Evolutionary conservation across 148 eudicot genomes (phyloP).

Genomic region (Suaeda aralocaspica): DNA sequence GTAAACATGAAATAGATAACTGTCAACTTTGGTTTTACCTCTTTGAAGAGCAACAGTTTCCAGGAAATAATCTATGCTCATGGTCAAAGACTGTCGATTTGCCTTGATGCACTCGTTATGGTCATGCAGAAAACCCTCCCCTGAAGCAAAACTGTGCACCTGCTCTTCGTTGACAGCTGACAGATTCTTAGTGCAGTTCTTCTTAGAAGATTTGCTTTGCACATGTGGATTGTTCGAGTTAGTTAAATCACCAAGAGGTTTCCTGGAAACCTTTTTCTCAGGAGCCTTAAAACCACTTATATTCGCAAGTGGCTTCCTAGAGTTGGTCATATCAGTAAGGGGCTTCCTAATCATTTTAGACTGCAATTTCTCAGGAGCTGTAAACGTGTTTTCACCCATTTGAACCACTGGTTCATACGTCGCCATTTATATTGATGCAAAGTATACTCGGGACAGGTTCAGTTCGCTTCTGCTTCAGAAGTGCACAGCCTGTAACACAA

Average conservation of each 20-base stretch:
- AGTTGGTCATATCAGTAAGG: conserved; percentile 26
- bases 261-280: conserved; percentile 20
- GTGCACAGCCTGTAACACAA: no score
- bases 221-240: conserved; percentile 20
- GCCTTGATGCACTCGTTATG: conserved; percentile 24
- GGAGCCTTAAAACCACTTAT: conserved; percentile 14
- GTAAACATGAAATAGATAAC: neutral
- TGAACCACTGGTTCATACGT: conserved; percentile 23
- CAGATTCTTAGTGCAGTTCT: conserved; percentile 7
- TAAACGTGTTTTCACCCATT: conserved; percentile 18
- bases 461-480: conserved; percentile 4
- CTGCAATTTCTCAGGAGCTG: conserved; percentile 18
- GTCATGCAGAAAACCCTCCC: conserved; percentile 23
- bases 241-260: conserved; percentile 26
- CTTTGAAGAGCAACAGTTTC: conserved; percentile 23
- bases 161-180: conserved; percentile 15
- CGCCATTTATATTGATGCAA: conserved; percentile 14
- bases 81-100: neutral
- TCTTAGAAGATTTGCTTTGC: conserved; percentile 18
- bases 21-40: conserved; percentile 1
- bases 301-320: conserved; percentile 19
- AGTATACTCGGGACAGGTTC: conserved; percentile 1
- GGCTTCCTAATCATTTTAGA: conserved; percentile 18
- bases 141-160: neutral
- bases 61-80: conserved; percentile 28